Percentiles rank a stretch among this genome's conserved stretches.
phyloP scores from a whole-genome alignment of 140 eudicot species.

The Senecio squalidus region DNA sequence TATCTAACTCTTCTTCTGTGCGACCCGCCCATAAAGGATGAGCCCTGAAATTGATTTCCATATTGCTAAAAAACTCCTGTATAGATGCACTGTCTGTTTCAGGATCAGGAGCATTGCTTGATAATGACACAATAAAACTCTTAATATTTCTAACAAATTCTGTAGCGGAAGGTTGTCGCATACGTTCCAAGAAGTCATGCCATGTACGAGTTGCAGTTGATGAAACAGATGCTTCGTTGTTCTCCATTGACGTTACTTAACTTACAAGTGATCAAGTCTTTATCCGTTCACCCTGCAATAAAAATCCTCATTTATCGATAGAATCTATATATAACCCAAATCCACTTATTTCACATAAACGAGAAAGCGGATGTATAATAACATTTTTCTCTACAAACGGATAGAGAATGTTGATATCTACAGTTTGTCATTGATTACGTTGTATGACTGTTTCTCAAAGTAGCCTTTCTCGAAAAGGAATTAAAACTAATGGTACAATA shows the following conservation, averaged over 20 bases:
- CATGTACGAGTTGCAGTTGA: slow-evolving; percentile 79
- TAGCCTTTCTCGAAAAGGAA: no score
- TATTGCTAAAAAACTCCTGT: slow-evolving; percentile 63
- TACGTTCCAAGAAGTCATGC: slow-evolving; percentile 96
- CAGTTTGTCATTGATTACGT: no score
- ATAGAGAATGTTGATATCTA: no score
- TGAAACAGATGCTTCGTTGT: slow-evolving; percentile 52
- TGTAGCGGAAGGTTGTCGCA: slow-evolving; percentile 96
- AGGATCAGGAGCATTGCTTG: slow-evolving; percentile 71
- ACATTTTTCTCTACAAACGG: no score
- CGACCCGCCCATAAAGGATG: slow-evolving; percentile 88
- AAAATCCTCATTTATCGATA: background rate
- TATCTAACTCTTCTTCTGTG: slow-evolving; percentile 85
- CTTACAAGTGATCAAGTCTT: slow-evolving; percentile 9
- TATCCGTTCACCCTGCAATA: slow-evolving; percentile 18
- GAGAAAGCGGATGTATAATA: background rate
- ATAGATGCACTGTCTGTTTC: slow-evolving; percentile 76
- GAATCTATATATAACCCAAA: background rate
- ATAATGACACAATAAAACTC: slow-evolving; percentile 63
- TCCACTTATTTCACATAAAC: no score
- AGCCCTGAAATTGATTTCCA: slow-evolving; percentile 78
- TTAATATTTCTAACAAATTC: slow-evolving; percentile 80
- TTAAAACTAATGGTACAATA: no score
- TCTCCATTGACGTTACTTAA: slow-evolving; percentile 42
- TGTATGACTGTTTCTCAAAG: no score